Evolutionary conservation across 352 stramenopile species (phyloP).

Genomic region (Globisporangium solare): DNA sequence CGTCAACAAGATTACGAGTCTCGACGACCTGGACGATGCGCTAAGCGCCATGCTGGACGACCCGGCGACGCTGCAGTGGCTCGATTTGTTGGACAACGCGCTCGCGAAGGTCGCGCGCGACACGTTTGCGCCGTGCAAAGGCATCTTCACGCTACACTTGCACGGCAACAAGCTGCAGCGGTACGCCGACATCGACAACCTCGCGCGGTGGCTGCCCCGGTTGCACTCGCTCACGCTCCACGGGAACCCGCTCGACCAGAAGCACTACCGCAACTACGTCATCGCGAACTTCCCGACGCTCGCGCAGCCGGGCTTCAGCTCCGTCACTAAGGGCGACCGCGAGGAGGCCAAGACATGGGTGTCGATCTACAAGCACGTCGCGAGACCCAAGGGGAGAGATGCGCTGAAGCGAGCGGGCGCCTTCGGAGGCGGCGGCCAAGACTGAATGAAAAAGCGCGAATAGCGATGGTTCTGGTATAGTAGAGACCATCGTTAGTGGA

Average conservation of each 20-base stretch:
- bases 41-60: conserved; percentile 45
- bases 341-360: conserved; percentile 66
- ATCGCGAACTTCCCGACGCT: conserved; percentile 63
- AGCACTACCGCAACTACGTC: conserved; percentile 84
- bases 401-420: no score
- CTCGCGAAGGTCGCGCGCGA: conserved; percentile 28
- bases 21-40: conserved; percentile 54
- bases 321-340: conserved; percentile 58
- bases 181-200: conserved; percentile 59
- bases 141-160: conserved; percentile 66
- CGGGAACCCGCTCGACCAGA: conserved; percentile 82
- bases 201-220: conserved; percentile 37
- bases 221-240: conserved; percentile 71
- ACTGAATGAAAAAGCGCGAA: no score
- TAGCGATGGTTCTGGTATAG: no score
- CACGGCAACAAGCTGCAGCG: conserved; percentile 64
- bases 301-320: conserved; percentile 74
- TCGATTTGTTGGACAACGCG: conserved; percentile 58
- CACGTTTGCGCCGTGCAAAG: conserved; percentile 39
- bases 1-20: conserved; percentile 43
- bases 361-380: conserved; percentile 57
- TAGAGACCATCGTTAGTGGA: no score
- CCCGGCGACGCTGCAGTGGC: conserved; percentile 45
- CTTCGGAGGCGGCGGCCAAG: no score
- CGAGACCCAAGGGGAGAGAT: conserved; percentile 8